Conservation (phyloP, 2,329 filamentous ascomycete genomes). For the Grosmannia clavigera region DNA sequence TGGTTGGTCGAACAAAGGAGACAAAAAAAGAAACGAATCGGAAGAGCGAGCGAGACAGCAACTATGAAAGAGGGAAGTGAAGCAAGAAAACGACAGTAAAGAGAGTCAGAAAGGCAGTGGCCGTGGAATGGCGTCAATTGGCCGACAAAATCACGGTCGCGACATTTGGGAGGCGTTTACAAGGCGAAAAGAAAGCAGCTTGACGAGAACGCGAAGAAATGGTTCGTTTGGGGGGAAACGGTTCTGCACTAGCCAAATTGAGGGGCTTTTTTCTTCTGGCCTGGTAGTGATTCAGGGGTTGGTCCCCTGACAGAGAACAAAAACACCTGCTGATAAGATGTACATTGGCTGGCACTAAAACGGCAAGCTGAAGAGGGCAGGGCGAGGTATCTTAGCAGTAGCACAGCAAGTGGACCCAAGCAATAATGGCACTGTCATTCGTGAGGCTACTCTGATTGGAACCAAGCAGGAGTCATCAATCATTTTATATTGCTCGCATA, state of each 20-base stretch:
- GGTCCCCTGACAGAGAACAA: not conserved
- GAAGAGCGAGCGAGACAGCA: not conserved
- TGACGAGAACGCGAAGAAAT: slow-evolving; percentile 1
- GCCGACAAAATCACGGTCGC: slow-evolving; percentile 3
- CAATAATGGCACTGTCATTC: too few relatives aligned
- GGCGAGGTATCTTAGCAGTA: too few relatives aligned
- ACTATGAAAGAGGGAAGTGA: not conserved
- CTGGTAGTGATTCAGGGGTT: slow-evolving; percentile 2
- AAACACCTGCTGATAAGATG: not conserved
- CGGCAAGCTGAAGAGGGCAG: too few relatives aligned
- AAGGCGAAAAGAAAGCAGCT: slow-evolving; percentile 5
- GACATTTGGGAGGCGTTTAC: slow-evolving; percentile 4
- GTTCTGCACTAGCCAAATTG: slow-evolving; percentile 8
- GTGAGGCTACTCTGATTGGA: too few relatives aligned
- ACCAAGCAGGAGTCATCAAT: too few relatives aligned
- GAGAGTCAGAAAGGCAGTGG: not conserved
- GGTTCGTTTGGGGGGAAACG: not conserved
- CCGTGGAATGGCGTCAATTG: not conserved
- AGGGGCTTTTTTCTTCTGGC: slow-evolving; percentile 2
- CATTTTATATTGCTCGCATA: too few relatives aligned
- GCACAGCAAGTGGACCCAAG: too few relatives aligned
- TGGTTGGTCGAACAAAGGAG: not conserved
- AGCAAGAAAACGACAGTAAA: not conserved
- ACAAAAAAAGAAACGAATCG: not conserved
- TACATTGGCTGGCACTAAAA: too few relatives aligned